Percentiles rank a stretch among this genome's conserved stretches.
phyloP scores from a whole-genome alignment of 169 alveolate genomes.

The Plasmodium vinckei region DNA sequence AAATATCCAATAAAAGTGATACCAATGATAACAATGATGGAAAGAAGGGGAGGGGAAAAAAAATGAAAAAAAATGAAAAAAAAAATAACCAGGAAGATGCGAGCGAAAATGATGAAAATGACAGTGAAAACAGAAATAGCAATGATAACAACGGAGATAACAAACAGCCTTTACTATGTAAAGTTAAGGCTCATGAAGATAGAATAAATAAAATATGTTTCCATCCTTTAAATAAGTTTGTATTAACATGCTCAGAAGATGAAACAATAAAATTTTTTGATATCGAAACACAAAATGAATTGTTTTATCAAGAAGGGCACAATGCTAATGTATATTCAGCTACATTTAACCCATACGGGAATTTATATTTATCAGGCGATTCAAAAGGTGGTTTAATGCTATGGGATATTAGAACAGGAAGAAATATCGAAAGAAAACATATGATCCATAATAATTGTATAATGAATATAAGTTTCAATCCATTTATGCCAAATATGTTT shows the following conservation, averaged over 20 bases:
- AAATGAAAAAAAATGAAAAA: neutral
- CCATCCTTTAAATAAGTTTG: slow-evolving; percentile 80
- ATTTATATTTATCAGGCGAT: slow-evolving; percentile 84
- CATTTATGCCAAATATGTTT: slow-evolving; percentile 81
- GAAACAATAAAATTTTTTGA: slow-evolving; percentile 84
- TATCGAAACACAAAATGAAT: slow-evolving; percentile 77
- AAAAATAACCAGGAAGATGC: neutral
- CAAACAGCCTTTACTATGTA: slow-evolving; percentile 64
- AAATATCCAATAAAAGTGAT: neutral
- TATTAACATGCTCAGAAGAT: slow-evolving; percentile 82
- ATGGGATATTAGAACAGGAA: slow-evolving; percentile 86
- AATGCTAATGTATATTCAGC: slow-evolving; percentile 80
- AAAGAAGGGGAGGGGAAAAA: neutral
- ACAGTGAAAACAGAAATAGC: neutral
- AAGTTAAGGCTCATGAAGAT: slow-evolving; percentile 79
- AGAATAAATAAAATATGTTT: slow-evolving; percentile 82
- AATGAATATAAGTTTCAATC: slow-evolving; percentile 84
- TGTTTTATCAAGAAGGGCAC: slow-evolving; percentile 88
- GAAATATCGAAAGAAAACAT: slow-evolving; percentile 80
- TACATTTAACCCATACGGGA: slow-evolving; percentile 85
- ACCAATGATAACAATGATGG: neutral
- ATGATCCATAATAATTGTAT: slow-evolving; percentile 81
- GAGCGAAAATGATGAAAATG: neutral
- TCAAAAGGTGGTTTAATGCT: slow-evolving; percentile 82
- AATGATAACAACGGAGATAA: neutral